Conservation (phyloP, 2,329 filamentous ascomycete genomes). For the Stachybotrys echinatus region DNA sequence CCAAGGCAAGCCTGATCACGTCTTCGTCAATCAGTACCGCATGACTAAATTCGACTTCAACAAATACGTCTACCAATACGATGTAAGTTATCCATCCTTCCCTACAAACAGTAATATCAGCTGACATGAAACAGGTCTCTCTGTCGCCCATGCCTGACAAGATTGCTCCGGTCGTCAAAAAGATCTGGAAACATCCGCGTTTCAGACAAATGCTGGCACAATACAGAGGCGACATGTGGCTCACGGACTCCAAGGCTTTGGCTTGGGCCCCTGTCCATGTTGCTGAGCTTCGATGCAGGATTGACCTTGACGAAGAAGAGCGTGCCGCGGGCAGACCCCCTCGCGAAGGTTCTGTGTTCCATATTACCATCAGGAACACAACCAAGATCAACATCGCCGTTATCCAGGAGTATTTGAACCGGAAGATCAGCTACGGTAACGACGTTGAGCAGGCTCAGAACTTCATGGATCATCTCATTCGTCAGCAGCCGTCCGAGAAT, state of each 20-base stretch:
- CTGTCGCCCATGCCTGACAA: conserved; percentile 61
- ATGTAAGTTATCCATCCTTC: conserved; percentile 53
- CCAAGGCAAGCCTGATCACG: conserved; percentile 45
- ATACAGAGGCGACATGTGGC: conserved; percentile 45
- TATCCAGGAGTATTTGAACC: conserved; percentile 61
- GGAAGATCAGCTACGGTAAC: conserved; percentile 56
- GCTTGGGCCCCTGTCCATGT: conserved; percentile 61
- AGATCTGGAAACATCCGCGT: conserved; percentile 65
- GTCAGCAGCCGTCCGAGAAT: conserved; percentile 66
- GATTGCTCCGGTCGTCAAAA: conserved; percentile 59
- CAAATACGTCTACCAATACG: conserved; percentile 72
- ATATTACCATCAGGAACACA: conserved; percentile 58
- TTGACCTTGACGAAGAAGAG: conserved; percentile 70
- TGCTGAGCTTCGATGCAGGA: conserved; percentile 47
- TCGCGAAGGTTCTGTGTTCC: conserved; percentile 43
- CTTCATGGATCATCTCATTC: conserved; percentile 85
- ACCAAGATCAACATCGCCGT: conserved; percentile 63
- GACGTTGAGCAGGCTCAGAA: conserved; percentile 75
- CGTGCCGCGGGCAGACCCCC: conserved; percentile 28
- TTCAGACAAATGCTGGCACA: conserved; percentile 51
- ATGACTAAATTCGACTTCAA: conserved; percentile 53
- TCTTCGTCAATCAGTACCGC: conserved; percentile 71
- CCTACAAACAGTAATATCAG: too few species aligned
- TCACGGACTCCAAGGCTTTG: conserved; percentile 79
- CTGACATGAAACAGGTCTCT: conserved; percentile 39